A percentile compares a stretch with the other conserved stretches of the same genome.
phyloP scores from a whole-genome alignment of 345 rosid species.

The Fremontodendron californicum region DNA sequence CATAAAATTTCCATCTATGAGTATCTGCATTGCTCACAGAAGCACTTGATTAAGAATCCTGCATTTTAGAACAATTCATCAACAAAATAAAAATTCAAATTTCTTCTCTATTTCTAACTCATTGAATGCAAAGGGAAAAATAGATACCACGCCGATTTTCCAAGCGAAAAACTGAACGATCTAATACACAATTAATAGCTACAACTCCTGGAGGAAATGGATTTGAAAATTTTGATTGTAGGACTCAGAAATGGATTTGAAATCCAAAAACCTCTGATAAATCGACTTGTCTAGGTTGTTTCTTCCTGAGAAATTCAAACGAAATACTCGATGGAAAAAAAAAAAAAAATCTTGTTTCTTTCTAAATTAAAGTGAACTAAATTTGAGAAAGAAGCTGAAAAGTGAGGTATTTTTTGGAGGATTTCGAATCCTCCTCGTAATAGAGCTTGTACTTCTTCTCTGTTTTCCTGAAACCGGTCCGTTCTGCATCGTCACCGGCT shows the following conservation, averaged over 20 bases:
- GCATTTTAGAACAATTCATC: conserved; percentile 2
- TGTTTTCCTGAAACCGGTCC: conserved; percentile 75
- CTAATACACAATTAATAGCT: conserved; percentile 25
- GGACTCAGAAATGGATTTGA: conserved; percentile 42
- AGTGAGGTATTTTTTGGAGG: conserved; percentile 48
- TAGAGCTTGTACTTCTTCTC: conserved; percentile 92
- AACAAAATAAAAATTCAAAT: background rate
- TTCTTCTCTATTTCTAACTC: background rate
- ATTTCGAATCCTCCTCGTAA: conserved; percentile 54
- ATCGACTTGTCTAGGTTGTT: conserved; percentile 69
- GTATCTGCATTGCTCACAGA: conserved; percentile 25
- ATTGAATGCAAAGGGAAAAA: background rate
- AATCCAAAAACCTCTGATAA: conserved; percentile 71
- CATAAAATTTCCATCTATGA: conserved; percentile 52
- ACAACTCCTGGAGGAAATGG: conserved; percentile 52
- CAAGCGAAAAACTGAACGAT: conserved; percentile 52
- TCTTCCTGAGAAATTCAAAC: conserved; percentile 50
- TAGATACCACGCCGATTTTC: conserved; percentile 68
- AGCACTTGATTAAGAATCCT: conserved; percentile 58
- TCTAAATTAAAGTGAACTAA: background rate
- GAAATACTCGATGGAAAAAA: background rate
- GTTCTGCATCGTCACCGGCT: conserved; percentile 49
- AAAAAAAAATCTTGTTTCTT: background rate
- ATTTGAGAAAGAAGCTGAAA: background rate
- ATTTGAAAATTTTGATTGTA: conserved; percentile 32